Evolutionary conservation across 2,329 filamentous ascomycete species (phyloP).

Genomic region (Lecanosticta acicola): DNA sequence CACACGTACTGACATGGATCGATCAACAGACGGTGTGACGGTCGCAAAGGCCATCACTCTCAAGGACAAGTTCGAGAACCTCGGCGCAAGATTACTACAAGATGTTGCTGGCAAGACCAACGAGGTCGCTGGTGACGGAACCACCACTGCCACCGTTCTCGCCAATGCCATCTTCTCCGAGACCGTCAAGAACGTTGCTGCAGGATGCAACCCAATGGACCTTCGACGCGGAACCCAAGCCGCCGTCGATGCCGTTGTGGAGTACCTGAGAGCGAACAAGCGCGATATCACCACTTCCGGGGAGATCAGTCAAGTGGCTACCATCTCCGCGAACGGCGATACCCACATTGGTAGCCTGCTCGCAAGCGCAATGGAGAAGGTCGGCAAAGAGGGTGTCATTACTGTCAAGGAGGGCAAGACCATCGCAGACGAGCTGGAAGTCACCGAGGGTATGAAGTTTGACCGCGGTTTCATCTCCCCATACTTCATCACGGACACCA

Average conservation of each 20-base stretch:
- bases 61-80: slow-evolving; percentile 99
- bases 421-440: slow-evolving; percentile 91
- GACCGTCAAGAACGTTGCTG: slow-evolving; percentile 99
- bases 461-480: slow-evolving; percentile 97
- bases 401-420: slow-evolving; percentile 99
- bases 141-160: slow-evolving; percentile 94
- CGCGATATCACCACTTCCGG: slow-evolving; percentile 95
- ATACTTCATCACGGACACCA: slow-evolving; percentile 99
- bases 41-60: slow-evolving; percentile 74
- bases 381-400: slow-evolving; percentile 99
- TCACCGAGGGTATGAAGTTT: slow-evolving; percentile 99
- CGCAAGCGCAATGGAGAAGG: slow-evolving; percentile 98
- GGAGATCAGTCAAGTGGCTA: slow-evolving; percentile 96
- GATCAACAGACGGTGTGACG: slow-evolving; percentile 45
- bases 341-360: slow-evolving; percentile 91
- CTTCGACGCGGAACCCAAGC: slow-evolving; percentile 94
- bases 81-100: slow-evolving; percentile 91
- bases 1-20: slow-evolving; percentile 12
- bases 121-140: slow-evolving; percentile 97
- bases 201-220: slow-evolving; percentile 99
- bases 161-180: slow-evolving; percentile 98
- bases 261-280: slow-evolving; percentile 93
- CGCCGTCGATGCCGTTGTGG: slow-evolving; percentile 88
- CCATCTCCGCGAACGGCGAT: slow-evolving; percentile 96
- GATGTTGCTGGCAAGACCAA: slow-evolving; percentile 99